Conservation (phyloP, 1,284 basidiomycete genomes). For the Volvariella surrecta region DNA sequence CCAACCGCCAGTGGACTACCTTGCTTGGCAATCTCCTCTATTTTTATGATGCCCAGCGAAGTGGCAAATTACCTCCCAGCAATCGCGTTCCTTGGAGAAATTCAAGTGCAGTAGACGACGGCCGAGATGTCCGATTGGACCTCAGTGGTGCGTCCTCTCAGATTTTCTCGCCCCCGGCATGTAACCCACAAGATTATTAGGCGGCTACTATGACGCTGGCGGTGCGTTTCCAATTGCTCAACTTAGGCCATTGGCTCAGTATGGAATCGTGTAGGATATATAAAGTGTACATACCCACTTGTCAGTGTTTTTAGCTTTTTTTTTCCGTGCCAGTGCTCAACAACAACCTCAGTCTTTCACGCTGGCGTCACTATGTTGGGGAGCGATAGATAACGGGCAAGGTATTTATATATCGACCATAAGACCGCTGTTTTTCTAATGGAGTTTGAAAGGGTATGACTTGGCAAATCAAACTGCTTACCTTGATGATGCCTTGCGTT, state of each 20-base stretch:
- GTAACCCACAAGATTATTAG: conserved; percentile 12
- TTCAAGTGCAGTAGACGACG: conserved; percentile 70
- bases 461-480: conserved; percentile 80
- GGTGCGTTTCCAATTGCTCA: conserved; percentile 29
- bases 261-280: conserved; percentile 48
- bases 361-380: conserved; percentile 82
- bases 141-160: conserved; percentile 43
- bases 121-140: conserved; percentile 65
- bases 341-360: conserved; percentile 51
- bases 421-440: conserved; percentile 4
- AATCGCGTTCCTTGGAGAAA: conserved; percentile 87
- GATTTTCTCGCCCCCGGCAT: neutral
- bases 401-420: conserved; percentile 27
- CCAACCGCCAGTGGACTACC: conserved; percentile 75
- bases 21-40: conserved; percentile 76
- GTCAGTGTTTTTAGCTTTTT: conserved; percentile 30
- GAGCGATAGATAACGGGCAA: conserved; percentile 74
- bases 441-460: conserved; percentile 55
- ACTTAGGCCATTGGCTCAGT: conserved; percentile 1
- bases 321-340: neutral
- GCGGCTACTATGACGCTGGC: conserved; percentile 88
- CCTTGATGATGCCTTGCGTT: conserved; percentile 80
- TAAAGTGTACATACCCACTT: conserved; percentile 80
- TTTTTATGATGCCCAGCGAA: conserved; percentile 89
- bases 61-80: conserved; percentile 59